These are phyloP conservation scores for Stromatinia cepivora DNA, from an alignment of 2,329 filamentous ascomycete genomes.

Conservation along the genomic window DNA sequence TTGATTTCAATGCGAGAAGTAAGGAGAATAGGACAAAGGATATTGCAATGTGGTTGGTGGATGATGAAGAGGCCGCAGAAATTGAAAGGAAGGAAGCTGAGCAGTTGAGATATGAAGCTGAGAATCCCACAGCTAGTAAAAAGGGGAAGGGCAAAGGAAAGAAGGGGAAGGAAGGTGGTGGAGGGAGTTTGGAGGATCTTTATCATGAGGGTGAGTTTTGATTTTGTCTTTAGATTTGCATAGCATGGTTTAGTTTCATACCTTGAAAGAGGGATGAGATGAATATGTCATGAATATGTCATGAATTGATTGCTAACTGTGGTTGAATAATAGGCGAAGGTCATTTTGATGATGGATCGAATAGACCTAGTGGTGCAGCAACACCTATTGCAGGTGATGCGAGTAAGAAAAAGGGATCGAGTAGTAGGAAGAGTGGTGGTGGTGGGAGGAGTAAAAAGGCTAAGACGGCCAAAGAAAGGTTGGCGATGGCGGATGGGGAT, in stretches of 20 bases:
- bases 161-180: slow-evolving; percentile 43
- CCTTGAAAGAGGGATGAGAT: slow-evolving; percentile 20
- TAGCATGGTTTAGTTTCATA: not conserved
- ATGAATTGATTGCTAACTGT: slow-evolving; percentile 20
- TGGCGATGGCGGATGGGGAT: slow-evolving; percentile 66
- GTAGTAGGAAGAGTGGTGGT: slow-evolving; percentile 46
- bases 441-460: slow-evolving; percentile 60
- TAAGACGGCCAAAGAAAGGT: slow-evolving; percentile 67
- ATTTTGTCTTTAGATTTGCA: slow-evolving; percentile 22
- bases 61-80: slow-evolving; percentile 92
- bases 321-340: slow-evolving; percentile 72
- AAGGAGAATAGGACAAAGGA: slow-evolving; percentile 94
- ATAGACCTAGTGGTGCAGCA: slow-evolving; percentile 80
- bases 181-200: slow-evolving; percentile 85
- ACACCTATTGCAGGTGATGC: slow-evolving; percentile 66
- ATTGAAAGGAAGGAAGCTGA: slow-evolving; percentile 93
- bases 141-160: slow-evolving; percentile 63
- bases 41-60: slow-evolving; percentile 97
- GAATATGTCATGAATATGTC: slow-evolving; percentile 2
- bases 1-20: slow-evolving; percentile 93
- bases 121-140: slow-evolving; percentile 65
- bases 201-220: slow-evolving; percentile 89
- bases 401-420: slow-evolving; percentile 47
- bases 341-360: slow-evolving; percentile 83
- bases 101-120: slow-evolving; percentile 56